These are phyloP conservation scores for Aspergillus carlsbadensis DNA, from an alignment of 495 filamentous ascomycete genomes.

Conservation along the genomic window DNA sequence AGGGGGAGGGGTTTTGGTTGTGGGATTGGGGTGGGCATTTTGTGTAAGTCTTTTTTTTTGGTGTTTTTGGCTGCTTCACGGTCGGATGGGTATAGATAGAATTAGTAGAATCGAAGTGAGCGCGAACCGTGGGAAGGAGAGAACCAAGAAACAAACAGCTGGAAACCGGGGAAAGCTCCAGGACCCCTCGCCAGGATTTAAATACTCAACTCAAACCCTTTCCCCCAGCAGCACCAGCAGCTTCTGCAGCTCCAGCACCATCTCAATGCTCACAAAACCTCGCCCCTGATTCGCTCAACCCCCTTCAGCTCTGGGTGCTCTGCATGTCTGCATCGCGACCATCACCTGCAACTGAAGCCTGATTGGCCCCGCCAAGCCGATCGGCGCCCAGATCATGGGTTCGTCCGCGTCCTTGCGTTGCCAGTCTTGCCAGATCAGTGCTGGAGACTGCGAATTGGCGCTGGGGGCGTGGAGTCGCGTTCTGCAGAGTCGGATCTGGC, in stretches of 20 bases:
- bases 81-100: not conserved
- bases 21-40: constrained; percentile 54
- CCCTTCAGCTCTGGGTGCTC: not conserved
- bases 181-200: not conserved
- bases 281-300: constrained; percentile 9
- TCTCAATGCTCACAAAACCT: not conserved
- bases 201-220: constrained; percentile 4
- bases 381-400: constrained; percentile 30
- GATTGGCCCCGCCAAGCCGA: constrained; percentile 13
- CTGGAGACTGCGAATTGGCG: not conserved
- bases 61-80: no score
- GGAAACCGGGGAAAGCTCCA: not conserved
- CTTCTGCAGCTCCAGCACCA: constrained; percentile 10
- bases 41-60: no score
- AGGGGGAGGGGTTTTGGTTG: constrained; percentile 65
- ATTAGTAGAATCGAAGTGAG: no score
- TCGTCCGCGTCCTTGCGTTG: constrained; percentile 22
- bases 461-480: not conserved
- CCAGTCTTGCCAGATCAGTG: not conserved
- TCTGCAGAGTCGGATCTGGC: not conserved
- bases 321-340: not conserved
- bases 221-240: not conserved
- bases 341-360: not conserved
- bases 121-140: not conserved
- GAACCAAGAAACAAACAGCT: not conserved